A percentile compares a stretch with the other conserved stretches of the same genome.
phyloP scores from a whole-genome alignment of 805 yeast species.

The Schwanniomyces pseudopolymorphus region DNA sequence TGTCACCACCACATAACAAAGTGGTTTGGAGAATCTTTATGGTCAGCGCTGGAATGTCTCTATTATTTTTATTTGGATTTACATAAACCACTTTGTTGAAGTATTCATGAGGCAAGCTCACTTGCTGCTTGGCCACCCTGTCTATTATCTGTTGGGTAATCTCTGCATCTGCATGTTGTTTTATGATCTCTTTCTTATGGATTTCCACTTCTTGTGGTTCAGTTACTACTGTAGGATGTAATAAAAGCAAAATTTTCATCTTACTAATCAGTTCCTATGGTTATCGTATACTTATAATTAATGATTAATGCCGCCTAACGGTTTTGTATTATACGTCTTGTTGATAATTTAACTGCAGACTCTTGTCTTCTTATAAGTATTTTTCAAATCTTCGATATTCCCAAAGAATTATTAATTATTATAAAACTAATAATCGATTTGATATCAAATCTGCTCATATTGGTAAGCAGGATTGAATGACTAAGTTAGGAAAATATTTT shows the following conservation, averaged over 20 bases:
- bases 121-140: conserved; percentile 51
- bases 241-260: conserved; percentile 42
- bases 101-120: conserved; percentile 31
- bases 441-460: background rate
- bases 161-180: conserved; percentile 19
- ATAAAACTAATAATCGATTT: background rate
- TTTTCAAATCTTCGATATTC: background rate
- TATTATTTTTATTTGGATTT: conserved; percentile 52
- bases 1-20: conserved; percentile 44
- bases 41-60: conserved; percentile 47
- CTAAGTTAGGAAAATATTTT: conserved; percentile 1
- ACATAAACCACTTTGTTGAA: conserved; percentile 51
- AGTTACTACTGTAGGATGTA: conserved; percentile 69
- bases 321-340: background rate
- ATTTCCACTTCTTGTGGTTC: conserved; percentile 47
- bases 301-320: background rate
- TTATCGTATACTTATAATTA: background rate
- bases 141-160: conserved; percentile 57
- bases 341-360: background rate
- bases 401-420: background rate
- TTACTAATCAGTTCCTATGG: background rate
- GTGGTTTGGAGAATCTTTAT: conserved; percentile 39
- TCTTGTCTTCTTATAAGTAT: too few relatives aligned
- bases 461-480: conserved; percentile 3
- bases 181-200: conserved; percentile 31